Base-by-base conservation (phyloP, 2,329 filamentous ascomycete genomes). In the Talaromyces amestolkiae region DNA sequence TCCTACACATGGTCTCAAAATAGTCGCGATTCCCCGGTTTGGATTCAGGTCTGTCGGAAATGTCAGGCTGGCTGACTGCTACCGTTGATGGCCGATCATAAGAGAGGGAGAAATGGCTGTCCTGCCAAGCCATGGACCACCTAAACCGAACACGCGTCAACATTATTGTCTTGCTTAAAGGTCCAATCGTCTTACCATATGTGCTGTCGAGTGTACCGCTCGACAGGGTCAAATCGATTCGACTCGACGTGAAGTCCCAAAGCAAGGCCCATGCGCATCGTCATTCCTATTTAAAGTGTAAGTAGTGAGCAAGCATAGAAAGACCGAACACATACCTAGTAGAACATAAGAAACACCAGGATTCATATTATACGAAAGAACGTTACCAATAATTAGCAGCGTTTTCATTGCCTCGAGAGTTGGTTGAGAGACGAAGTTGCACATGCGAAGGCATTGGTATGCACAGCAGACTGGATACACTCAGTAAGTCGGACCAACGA, bases 51-150 rank as follows among this genome's bases (percentile, higher is more conserved):
- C 78, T 75, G 72, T 85, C 80, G 31, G 83, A 78, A 9, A 84
- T 84, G 54, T 82, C 80, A 1, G 81, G 80, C 66, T 83, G 82
- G 61, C 81, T 78, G n/a, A 85, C 83, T 6, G 84, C 84, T 31
- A 79, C 83, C 15, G 83, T 84, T 2, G 85, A 85, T 1, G 82
- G 82, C 43, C 86, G 78, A 70, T 89, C 86, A 70, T 88, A 89
- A 2, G 86, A 88, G 37, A 89, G 83, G 9, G 86, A 88, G 27
- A 89, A 82, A 56, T 88, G 79, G 64, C 85, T 87, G 69, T 89
- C 86, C 71, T 88, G 86, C 86, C 86, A 89, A 37, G 87, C 81
- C 68, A 88, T 81, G 2, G 85, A 85, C 86, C 86, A 89, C 81
- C 82, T 83, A 31, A 22, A 67, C 59, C 33, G 33, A 41, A 60